Evolutionary conservation across 331 rosid genomes (phyloP), one percentile per base, ranked within the genome.

Genomic region (Rosa hybrid): DNA sequence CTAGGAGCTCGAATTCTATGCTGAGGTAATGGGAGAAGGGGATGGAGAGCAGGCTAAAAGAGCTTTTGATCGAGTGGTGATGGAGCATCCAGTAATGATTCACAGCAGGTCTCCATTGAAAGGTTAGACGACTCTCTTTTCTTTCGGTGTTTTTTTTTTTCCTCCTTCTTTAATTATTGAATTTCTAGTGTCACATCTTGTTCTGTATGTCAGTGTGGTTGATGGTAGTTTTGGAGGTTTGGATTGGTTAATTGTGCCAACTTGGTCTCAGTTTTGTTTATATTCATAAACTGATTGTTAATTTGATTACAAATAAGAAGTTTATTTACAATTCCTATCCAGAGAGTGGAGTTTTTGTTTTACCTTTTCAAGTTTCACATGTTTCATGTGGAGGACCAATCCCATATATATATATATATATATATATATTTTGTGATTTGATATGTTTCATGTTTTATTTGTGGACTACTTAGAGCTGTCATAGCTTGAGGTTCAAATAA

Each of bases 1-100:
- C 98, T 1, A 97, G 97, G 78, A 95, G 94, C 82, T 80, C 93
- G 53, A 92, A 86, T 84, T 95, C 98, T 21, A 94, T 95, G 46
- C 97, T 97, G 1, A 92, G 94, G 87, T 45, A 84, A 64, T 91
- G 97, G 98, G 97, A 97, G 39, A 94, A 90, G 84, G 97, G 85
- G 82, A 89, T 88, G 97, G 97, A 91, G 75, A 83, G 86, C 3
- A 87, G 94, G 48, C 81, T 92, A 72, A 94, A 94, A 84, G 92
- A 89, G 65, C 89, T 94, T 62, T 92, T 97, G 3, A n/a, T n/a
- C n/a, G n/a, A 95, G 98, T 46, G 98, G 98, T 8, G 99, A 95
- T 83, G 94, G 86, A 73, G 83, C 80, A 81, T 84, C 94, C 48
- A 80, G 80, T 82, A 3, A 34, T 34, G 99, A 91, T 46, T 51